phyloP scores from a whole-genome alignment of 176 grass and related monocot genomes.

The Rhynchospora tenuis region DNA sequence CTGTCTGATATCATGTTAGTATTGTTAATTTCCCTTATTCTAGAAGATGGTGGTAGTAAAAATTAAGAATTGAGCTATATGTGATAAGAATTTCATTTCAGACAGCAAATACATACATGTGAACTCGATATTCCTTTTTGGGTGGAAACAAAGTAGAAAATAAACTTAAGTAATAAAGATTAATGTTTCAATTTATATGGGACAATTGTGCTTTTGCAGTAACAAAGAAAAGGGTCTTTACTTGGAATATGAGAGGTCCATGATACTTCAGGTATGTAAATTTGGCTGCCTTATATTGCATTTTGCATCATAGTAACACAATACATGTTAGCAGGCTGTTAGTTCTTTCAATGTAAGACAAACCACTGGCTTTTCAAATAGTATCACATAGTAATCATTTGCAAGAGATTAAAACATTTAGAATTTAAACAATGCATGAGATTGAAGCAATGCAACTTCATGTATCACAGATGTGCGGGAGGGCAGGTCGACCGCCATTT shows the following conservation, averaged over 20 bases:
- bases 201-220: constrained; percentile 35
- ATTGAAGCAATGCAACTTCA: neutral
- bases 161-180: neutral
- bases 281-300: constrained; percentile 3
- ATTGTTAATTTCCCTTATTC: neutral
- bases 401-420: neutral
- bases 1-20: neutral
- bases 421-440: neutral
- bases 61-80: neutral
- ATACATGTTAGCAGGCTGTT: neutral
- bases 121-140: neutral
- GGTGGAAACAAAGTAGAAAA: neutral
- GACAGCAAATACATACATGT: neutral
- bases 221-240: constrained; percentile 89
- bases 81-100: neutral
- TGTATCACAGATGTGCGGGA: constrained; percentile 79
- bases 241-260: constrained; percentile 91
- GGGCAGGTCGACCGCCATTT: constrained; percentile 92
- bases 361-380: neutral
- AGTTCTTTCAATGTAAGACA: neutral
- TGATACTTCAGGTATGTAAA: constrained; percentile 67
- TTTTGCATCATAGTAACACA: constrained; percentile 3
- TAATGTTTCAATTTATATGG: neutral
- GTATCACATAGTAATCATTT: neutral
- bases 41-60: neutral